Evolutionary conservation across 2,329 filamentous ascomycete genomes (phyloP), one percentile per base, ranked within the genome.

Genomic region (Fusarium foetens): DNA sequence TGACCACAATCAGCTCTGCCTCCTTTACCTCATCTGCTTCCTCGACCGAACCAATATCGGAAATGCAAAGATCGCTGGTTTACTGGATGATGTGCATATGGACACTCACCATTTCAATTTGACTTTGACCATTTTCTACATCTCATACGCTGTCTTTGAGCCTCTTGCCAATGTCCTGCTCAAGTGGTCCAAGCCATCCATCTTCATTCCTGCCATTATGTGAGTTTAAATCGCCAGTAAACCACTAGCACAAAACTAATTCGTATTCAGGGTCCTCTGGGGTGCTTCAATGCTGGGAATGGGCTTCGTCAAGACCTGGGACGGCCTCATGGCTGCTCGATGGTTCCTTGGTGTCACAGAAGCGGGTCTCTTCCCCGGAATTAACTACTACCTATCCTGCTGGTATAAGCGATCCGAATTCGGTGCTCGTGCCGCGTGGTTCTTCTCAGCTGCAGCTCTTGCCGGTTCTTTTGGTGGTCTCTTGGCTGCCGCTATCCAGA

Each of bases 121-220:
- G 27, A 88, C 91, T 1, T 85, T 97, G 12, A 93, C 92, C 38
- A 92, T 97, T 74, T 97, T 97, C 84, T 97, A 97, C 83, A 86
- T 97, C 54, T 94, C 92, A 1, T 97, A 97, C 79, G 87, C 93
- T 5, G 81, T 94, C 38, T 94, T 94, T 70, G 94, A 96, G 79
- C 90, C 90, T 0, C 76, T 94, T 46, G 94, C 93, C 66, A 97
- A 97, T 79, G 84, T 95, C 51, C 81, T 97, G 29, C 89, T 97
- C 66, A 97, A 97, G 82, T 87, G 86, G 23, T 83, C 93, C 68
- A 87, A 90, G 3, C 94, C 94, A 0, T 93, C 91, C 42, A 83
- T 95, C 58, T 97, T 97, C 78, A 90, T 97, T 61, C 92, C 94
- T 5, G 84, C 88, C 36, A 97, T 97, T 77, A 97, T 97, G 92